Evolutionary conservation across 352 stramenopile species (phyloP).

Genomic region (Phytophthora parvispora): DNA sequence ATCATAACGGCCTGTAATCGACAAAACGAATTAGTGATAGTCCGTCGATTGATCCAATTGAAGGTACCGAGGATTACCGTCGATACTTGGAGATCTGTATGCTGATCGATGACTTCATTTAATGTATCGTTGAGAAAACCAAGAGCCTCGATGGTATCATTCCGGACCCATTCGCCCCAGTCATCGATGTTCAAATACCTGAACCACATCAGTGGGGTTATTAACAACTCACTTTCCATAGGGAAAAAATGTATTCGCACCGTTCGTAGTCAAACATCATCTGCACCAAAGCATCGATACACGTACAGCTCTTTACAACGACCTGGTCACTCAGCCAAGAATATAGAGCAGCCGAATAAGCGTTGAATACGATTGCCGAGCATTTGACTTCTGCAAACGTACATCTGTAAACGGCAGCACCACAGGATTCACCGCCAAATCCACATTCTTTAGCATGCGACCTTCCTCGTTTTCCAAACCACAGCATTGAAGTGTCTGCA

Average conservation of each 20-base stretch:
- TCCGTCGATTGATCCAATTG: not conserved
- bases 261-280: constrained; percentile 88
- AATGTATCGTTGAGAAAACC: constrained; percentile 75
- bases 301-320: constrained; percentile 69
- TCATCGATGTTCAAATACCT: constrained; percentile 85
- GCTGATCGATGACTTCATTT: constrained; percentile 83
- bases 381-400: constrained; percentile 8
- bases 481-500: constrained; percentile 57
- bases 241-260: constrained; percentile 19
- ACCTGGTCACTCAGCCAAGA: constrained; percentile 37
- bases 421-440: constrained; percentile 54
- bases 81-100: constrained; percentile 78
- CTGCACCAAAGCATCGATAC: constrained; percentile 68
- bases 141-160: constrained; percentile 83
- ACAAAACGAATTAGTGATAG: not conserved
- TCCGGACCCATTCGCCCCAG: constrained; percentile 79
- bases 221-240: not conserved
- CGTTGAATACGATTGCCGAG: not conserved
- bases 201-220: not conserved
- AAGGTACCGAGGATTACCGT: constrained; percentile 48
- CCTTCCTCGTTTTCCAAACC: constrained; percentile 64
- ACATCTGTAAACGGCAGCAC: constrained; percentile 74
- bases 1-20: constrained; percentile 74
- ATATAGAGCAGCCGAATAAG: not conserved
- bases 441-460: constrained; percentile 68